Base-by-base conservation (phyloP, 1,139 yeast genomes). In the Pichia sp. region DNA sequence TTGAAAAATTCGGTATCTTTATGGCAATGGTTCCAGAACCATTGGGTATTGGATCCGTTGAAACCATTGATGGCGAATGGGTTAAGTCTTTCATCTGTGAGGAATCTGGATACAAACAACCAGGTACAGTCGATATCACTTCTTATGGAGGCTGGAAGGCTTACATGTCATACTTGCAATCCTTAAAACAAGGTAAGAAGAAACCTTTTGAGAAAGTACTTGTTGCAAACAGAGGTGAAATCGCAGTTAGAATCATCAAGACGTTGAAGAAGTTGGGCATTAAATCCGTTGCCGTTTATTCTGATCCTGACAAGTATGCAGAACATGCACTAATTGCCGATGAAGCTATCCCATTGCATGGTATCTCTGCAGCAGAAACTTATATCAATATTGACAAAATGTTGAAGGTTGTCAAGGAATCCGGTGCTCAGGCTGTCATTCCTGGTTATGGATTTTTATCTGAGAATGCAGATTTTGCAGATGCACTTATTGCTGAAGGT, bases 361-460 rank as follows among this genome's bases (percentile, higher is more conserved):
- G 97, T 20, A 64, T 64, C 2, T 74, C 91, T 26, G 93, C 96
- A 12, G 87, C 94, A 13, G 93, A 88, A 56, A 86, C 97, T 2
- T 91, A 91, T 57, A 72, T 91, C 52, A 72, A 80, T 46, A 75
- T 82, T 45, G 93, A 87, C 35, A 87, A 88, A 63, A 82, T 91
- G 40, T 69, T 91, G 34, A 66, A 68, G 29, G 96, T 96, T 15
- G 95, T 96, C 30, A 84, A 83, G 56, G 68, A 71, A 32, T 69
- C 94, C 0, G 80, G 80, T 5, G 84, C 96, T 27, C 85, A 88
- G 56, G 97, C 96, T 20, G 86, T 91, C 45, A 82, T 88, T 43
- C 98, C 98, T 10, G 98, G 98, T 43, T 91, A 91, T 56, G 98
- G 98, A 9, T 91, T 91, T 67, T 67, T 91, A 31, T 85, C 96